These are phyloP conservation scores for Pythium myriotylum DNA, from an alignment of 352 stramenopile genomes.

Conservation along the genomic window DNA sequence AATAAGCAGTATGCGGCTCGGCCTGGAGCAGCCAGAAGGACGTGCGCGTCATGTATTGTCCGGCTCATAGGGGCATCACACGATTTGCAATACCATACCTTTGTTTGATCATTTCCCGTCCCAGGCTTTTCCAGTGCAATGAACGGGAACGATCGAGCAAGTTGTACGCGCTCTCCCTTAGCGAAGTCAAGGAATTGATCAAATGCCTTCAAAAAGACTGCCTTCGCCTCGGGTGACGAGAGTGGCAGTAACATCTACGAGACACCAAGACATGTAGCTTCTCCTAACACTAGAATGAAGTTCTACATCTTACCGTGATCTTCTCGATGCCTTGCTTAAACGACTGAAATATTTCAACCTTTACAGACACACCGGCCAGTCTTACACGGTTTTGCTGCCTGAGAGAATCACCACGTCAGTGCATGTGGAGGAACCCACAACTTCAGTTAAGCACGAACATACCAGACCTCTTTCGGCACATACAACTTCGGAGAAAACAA, in stretches of 20 bases:
- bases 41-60: too few relatives aligned
- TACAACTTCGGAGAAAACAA: constrained; percentile 77
- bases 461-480: constrained; percentile 81
- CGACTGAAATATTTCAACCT: constrained; percentile 64
- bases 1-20: background rate
- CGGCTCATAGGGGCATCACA: too few relatives aligned
- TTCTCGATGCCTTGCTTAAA: constrained; percentile 74
- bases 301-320: constrained; percentile 45
- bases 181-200: constrained; percentile 58
- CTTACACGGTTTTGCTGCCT: constrained; percentile 71
- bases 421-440: background rate
- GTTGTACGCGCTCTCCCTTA: constrained; percentile 44
- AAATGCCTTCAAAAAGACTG: constrained; percentile 56
- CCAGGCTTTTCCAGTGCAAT: constrained; percentile 33
- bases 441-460: background rate
- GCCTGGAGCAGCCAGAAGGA: background rate
- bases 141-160: constrained; percentile 68
- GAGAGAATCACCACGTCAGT: background rate
- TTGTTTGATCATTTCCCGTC: background rate
- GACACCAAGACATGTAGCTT: background rate
- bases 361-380: constrained; percentile 57
- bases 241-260: constrained; percentile 59
- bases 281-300: background rate
- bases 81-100: too few relatives aligned
- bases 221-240: constrained; percentile 45